Base-by-base conservation (phyloP, 352 stramenopile species). In the Globisporangium uncinulatum region DNA sequence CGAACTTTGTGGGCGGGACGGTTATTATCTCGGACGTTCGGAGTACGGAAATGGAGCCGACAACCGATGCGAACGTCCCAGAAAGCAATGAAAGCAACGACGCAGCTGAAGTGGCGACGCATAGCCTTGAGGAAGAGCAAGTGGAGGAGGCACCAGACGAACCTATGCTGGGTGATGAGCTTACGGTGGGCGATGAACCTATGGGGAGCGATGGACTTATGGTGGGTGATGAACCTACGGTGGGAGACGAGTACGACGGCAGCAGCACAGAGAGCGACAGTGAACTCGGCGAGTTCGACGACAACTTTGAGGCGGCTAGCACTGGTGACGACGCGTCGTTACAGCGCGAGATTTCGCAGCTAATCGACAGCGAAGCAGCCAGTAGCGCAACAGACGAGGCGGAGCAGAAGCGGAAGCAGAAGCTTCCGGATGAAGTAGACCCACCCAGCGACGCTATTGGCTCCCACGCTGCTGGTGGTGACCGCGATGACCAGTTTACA, bases 181-280 rank as follows among this genome's bases (percentile, higher is more conserved):
- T 49, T 10, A 20, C 14, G 7, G 21, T 29, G 4, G 20, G 34
- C 7, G 19, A 45, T 29, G 24, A 29, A 29, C 24, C 24, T 29
- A 29, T 29, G 24, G 24, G 1, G 24, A 29, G 24, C 24, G 24
- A 29, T 29, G 24, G 4, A 29, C 24, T 4, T 29, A 29, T 29
- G 24, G 24, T 29, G 24, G 24, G 24, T 29, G 24, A 29, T 29
- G 24, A 29, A 29, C 24, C 24, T 29, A 29, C 24, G 24, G 24
- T 4, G 24, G 24, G 24, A 2, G 15, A 14, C n/a, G 54, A 29
- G 9, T 14, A 52, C 36, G 45, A 59, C 14, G 54, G 20, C 34
- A 59, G 54, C 44, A 46, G 32, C 54, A 59, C 54, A 1, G 54
- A 59, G 49, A 61, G 55, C 31, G 55, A 61, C 11, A 50, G 36